These are phyloP conservation scores for Backusella morwellensis DNA, from an alignment of 192 early-diverging fungal genomes.

Conservation along the genomic window DNA sequence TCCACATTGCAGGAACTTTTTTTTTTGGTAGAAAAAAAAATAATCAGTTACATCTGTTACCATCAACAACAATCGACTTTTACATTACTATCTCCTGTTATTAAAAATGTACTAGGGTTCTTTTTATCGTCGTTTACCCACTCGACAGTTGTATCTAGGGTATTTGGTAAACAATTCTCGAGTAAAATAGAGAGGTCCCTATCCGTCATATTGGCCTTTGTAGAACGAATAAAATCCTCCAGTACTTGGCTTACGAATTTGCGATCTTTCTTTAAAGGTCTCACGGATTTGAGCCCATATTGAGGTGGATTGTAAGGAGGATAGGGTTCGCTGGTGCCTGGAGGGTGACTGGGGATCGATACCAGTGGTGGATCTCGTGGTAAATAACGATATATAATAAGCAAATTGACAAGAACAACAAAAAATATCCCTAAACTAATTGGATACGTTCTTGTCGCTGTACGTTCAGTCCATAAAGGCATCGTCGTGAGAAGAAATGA, in stretches of 20 bases:
- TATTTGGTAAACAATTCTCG: slow-evolving; percentile 65
- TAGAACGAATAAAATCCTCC: slow-evolving; percentile 39
- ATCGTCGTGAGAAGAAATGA: background rate
- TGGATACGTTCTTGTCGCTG: background rate
- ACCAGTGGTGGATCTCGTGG: background rate
- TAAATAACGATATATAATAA: background rate
- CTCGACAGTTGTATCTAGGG: slow-evolving; percentile 65
- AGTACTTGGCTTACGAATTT: slow-evolving; percentile 49
- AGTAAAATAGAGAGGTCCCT: slow-evolving; percentile 55
- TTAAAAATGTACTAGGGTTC: slow-evolving; percentile 55
- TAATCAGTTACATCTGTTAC: background rate
- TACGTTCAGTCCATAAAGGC: background rate
- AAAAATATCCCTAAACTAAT: background rate
- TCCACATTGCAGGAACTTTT: slow-evolving; percentile 65
- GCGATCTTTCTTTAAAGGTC: slow-evolving; percentile 17
- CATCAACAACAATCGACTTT: background rate
- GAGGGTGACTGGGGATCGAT: background rate
- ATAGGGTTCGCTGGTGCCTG: background rate
- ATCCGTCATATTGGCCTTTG: slow-evolving; percentile 41
- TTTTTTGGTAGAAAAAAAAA: slow-evolving; percentile 3
- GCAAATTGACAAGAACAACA: background rate
- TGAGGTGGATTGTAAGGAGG: background rate
- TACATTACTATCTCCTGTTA: slow-evolving; percentile 66
- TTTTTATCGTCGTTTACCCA: slow-evolving; percentile 40
- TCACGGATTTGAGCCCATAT: background rate